A percentile compares a stretch with the other conserved stretches of the same genome.
phyloP scores from a whole-genome alignment of 2,329 filamentous ascomycete genomes.

The Pseudogymnoascus sp. region DNA sequence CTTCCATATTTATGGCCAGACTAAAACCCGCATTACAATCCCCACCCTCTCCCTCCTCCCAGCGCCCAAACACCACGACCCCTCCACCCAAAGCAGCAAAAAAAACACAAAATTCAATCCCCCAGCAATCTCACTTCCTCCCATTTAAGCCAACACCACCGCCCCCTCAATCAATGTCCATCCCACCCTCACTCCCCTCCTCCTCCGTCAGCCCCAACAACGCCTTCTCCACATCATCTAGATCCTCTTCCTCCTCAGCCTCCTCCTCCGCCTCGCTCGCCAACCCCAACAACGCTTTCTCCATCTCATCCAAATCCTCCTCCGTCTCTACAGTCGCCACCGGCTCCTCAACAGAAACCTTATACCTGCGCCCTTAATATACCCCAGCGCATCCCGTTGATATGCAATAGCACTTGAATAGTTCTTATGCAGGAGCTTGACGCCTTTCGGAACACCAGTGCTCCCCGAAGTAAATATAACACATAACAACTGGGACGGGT shows the following conservation, averaged over 20 bases:
- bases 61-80: constrained; percentile 5
- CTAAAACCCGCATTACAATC: constrained; percentile 7
- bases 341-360: constrained; percentile 25
- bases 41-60: background rate
- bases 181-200: constrained; percentile 26
- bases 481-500: background rate
- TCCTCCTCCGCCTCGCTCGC: constrained; percentile 38
- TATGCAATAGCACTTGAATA: background rate
- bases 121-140: background rate
- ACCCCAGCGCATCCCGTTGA: background rate
- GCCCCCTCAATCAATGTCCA: constrained; percentile 23
- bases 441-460: constrained; percentile 16
- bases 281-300: constrained; percentile 44
- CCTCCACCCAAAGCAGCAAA: background rate
- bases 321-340: constrained; percentile 31
- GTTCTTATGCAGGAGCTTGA: constrained; percentile 6
- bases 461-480: constrained; percentile 15
- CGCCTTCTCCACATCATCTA: constrained; percentile 40
- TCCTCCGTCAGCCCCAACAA: constrained; percentile 28
- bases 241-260: constrained; percentile 36
- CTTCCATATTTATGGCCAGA: background rate
- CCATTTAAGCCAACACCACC: background rate
- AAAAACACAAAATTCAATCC: background rate
- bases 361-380: background rate
- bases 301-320: constrained; percentile 48